These are phyloP conservation scores for Triticum turgidum DNA, from an alignment of 176 grass and related monocot species.

Conservation along the genomic window DNA sequence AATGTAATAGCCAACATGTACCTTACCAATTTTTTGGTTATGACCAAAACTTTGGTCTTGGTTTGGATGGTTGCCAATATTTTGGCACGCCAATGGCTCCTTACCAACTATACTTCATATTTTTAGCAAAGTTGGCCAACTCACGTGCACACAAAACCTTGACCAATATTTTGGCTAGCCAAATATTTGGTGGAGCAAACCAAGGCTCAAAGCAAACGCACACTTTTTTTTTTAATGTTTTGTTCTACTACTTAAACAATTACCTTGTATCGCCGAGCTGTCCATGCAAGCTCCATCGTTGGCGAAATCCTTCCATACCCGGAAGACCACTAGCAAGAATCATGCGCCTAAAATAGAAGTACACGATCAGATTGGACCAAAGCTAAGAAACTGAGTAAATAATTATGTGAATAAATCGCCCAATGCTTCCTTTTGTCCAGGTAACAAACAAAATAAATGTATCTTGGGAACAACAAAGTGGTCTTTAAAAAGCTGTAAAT, in stretches of 20 bases:
- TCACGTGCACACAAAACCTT: too few relatives aligned
- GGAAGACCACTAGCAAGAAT: slow-evolving; percentile 73
- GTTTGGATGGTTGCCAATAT: too few relatives aligned
- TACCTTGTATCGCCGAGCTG: slow-evolving; percentile 67
- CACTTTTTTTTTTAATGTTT: neutral
- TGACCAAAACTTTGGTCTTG: too few relatives aligned
- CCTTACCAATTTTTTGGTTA: too few relatives aligned
- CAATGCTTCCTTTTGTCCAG: neutral
- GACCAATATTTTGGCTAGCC: too few relatives aligned
- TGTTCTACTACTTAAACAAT: slow-evolving; percentile 10
- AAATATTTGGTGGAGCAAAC: too few relatives aligned
- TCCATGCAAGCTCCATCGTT: slow-evolving; percentile 85
- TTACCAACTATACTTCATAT: too few relatives aligned
- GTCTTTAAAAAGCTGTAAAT: neutral
- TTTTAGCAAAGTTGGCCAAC: too few relatives aligned
- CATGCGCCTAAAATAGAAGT: slow-evolving; percentile 50
- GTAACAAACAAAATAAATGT: neutral
- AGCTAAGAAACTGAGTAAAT: neutral
- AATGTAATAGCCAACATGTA: neutral
- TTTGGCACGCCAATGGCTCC: too few relatives aligned
- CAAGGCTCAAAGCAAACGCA: neutral
- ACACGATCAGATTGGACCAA: slow-evolving; percentile 24
- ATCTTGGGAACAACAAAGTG: neutral
- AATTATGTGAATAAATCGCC: neutral
- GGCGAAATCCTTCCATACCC: slow-evolving; percentile 86